phyloP scores from a whole-genome alignment of 305 asterid species.

The Fraxinus nigra region DNA sequence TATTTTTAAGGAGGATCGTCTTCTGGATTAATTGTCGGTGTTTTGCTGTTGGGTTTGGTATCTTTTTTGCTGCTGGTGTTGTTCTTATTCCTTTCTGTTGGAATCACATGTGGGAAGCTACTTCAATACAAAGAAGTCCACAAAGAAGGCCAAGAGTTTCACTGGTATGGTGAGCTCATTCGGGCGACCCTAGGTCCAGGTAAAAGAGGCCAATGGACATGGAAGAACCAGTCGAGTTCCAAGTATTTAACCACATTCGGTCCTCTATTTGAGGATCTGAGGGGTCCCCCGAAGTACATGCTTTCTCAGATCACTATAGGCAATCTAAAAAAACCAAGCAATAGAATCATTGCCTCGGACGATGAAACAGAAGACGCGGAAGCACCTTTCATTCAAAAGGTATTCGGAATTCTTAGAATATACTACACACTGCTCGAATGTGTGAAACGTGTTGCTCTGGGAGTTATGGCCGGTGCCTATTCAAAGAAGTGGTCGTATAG shows the following conservation, averaged over 20 bases:
- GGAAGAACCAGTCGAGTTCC: slow-evolving; percentile 59
- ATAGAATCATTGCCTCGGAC: slow-evolving; percentile 74
- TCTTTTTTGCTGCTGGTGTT: slow-evolving; percentile 57
- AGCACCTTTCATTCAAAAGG: slow-evolving; percentile 78
- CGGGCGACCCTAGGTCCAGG: slow-evolving; percentile 91
- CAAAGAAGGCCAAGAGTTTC: slow-evolving; percentile 57
- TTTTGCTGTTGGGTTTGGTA: slow-evolving; percentile 54
- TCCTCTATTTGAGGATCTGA: slow-evolving; percentile 82
- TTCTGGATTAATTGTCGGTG: slow-evolving; percentile 65
- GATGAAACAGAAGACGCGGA: slow-evolving; percentile 94
- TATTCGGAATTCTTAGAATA: slow-evolving; percentile 83
- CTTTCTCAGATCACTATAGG: slow-evolving; percentile 70
- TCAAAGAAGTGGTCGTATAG: slow-evolving; percentile 47
- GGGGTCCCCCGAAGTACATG: slow-evolving; percentile 98
- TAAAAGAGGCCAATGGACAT: slow-evolving; percentile 96
- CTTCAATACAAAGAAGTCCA: slow-evolving; percentile 93
- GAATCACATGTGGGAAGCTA: slow-evolving; percentile 77
- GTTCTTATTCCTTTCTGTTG: slow-evolving; percentile 68
- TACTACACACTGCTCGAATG: slow-evolving; percentile 73
- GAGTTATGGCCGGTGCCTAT: slow-evolving; percentile 66
- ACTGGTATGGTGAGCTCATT: slow-evolving; percentile 86
- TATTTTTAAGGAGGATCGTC: slow-evolving; percentile 55
- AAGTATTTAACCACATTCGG: slow-evolving; percentile 55
- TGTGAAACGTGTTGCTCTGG: slow-evolving; percentile 56
- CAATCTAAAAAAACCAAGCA: slow-evolving; percentile 36